phyloP scores from a whole-genome alignment of 1,284 basidiomycete genomes.

The Microstroma glucosiphilum region DNA sequence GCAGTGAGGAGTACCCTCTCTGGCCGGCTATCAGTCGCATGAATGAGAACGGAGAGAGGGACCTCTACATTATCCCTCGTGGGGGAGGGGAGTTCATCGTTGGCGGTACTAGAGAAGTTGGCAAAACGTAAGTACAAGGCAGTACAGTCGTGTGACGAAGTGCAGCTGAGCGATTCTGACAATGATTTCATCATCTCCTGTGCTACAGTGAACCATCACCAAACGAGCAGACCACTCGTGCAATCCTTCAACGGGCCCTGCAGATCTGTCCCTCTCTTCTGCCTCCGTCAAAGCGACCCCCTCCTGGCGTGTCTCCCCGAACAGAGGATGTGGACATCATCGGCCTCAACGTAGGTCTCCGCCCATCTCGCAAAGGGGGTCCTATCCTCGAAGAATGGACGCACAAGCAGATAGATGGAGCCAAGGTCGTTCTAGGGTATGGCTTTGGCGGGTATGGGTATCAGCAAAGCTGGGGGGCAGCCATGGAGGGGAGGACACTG shows the following conservation, averaged over 20 bases:
- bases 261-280: conserved; percentile 21
- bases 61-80: conserved; percentile 37
- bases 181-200: no score
- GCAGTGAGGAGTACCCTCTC: conserved; percentile 3
- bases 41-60: conserved; percentile 23
- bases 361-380: conserved; percentile 31
- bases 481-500: conserved; percentile 19
- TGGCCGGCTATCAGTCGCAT: conserved; percentile 19
- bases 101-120: conserved; percentile 35
- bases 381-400: conserved; percentile 22
- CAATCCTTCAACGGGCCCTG: conserved; percentile 28
- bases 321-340: conserved; percentile 28
- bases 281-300: conserved; percentile 10
- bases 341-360: conserved; percentile 30
- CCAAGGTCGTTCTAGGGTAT: neutral
- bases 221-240: conserved; percentile 24
- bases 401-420: conserved; percentile 19
- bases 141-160: no score
- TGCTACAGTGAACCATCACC: conserved; percentile 22
- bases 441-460: conserved; percentile 31
- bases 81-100: conserved; percentile 36
- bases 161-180: no score
- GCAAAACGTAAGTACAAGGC: neutral
- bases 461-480: conserved; percentile 41
- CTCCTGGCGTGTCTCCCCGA: neutral